phyloP scores from a whole-genome alignment of 305 asterid genomes.

The Andrographis paniculata region DNA sequence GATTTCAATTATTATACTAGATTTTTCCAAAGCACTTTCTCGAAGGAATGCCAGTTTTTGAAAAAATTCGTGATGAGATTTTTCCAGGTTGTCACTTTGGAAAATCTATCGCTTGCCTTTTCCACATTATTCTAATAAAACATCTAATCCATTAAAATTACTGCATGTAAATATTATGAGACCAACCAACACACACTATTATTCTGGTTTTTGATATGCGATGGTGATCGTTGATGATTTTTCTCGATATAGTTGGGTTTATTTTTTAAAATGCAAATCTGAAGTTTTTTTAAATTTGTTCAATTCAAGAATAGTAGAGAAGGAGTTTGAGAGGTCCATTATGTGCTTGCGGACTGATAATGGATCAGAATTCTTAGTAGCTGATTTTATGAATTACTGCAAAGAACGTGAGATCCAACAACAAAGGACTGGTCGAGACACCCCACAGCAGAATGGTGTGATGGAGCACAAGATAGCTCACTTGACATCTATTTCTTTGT shows the following conservation, averaged over 20 bases:
- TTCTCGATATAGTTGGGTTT: conserved; percentile 7
- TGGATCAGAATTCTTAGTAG: conserved; percentile 2
- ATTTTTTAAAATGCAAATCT: conserved; percentile 7
- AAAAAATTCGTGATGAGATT: conserved; percentile 2
- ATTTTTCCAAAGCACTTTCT: conserved; percentile 7
- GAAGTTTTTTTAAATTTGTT: conserved; percentile 7
- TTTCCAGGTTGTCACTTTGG: conserved; percentile 12
- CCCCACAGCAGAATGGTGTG: conserved; percentile 11
- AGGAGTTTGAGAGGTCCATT: conserved; percentile 1
- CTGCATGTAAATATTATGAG: conserved; percentile 9
- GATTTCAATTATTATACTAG: conserved; percentile 10
- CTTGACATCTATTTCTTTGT: background rate
- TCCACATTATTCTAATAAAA: background rate
- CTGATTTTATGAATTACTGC: conserved; percentile 4
- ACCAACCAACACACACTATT: conserved; percentile 10
- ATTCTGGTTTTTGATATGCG: conserved; percentile 3
- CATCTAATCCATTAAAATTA: background rate
- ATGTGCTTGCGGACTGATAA: conserved; percentile 10
- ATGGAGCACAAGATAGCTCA: conserved; percentile 13
- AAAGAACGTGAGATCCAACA: conserved; percentile 7
- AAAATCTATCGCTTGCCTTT: conserved; percentile 6
- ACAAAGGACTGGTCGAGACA: conserved; percentile 17
- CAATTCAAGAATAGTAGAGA: conserved; percentile 8
- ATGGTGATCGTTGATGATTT: conserved; percentile 17
- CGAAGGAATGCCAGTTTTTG: background rate